Percentiles rank a stretch among this genome's conserved stretches.
Evolutionary conservation across 2,329 filamentous ascomycete species (phyloP).

Genomic region (Fonsecaea pedrosoi): DNA sequence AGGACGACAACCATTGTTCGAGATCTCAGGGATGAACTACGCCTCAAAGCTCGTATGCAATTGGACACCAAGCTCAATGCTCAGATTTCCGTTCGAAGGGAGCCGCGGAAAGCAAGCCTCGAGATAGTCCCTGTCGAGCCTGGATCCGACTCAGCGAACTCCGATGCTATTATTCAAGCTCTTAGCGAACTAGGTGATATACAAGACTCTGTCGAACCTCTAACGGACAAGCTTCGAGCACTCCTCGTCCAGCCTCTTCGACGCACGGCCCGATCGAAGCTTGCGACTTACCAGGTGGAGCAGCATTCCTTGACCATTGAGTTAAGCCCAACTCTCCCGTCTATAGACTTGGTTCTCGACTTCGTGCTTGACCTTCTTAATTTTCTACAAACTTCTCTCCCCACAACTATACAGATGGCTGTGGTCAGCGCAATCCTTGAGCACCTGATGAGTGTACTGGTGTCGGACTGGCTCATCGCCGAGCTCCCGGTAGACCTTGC

Average conservation of each 20-base stretch:
- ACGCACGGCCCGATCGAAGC: slow-evolving; percentile 24
- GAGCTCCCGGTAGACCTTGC: slow-evolving; percentile 76
- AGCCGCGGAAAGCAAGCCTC: slow-evolving; percentile 20
- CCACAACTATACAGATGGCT: slow-evolving; percentile 55
- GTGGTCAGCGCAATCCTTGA: slow-evolving; percentile 75
- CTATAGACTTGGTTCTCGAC: slow-evolving; percentile 49
- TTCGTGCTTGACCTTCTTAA: slow-evolving; percentile 55
- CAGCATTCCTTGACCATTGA: slow-evolving; percentile 43
- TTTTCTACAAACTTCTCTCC: slow-evolving; percentile 60
- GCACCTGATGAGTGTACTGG: slow-evolving; percentile 70
- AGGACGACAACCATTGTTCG: slow-evolving; percentile 25
- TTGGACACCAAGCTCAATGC: slow-evolving; percentile 29
- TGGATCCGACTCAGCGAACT: slow-evolving; percentile 16
- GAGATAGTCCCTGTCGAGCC: slow-evolving; percentile 24
- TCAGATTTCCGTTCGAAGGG: slow-evolving; percentile 28
- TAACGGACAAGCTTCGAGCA: slow-evolving; percentile 32
- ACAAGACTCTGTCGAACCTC: slow-evolving; percentile 28
- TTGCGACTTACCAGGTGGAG: slow-evolving; percentile 36
- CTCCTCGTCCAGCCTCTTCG: slow-evolving; percentile 35
- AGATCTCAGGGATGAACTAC: slow-evolving; percentile 34
- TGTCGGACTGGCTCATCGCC: slow-evolving; percentile 75
- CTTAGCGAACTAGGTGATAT: slow-evolving; percentile 30
- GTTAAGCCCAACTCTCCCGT: slow-evolving; percentile 41
- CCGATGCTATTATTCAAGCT: slow-evolving; percentile 26
- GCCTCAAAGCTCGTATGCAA: slow-evolving; percentile 30